Evolutionary conservation across 495 filamentous ascomycete species (phyloP), one percentile per base, ranked within the genome.

Genomic region (Mycothermus thermophilus): DNA sequence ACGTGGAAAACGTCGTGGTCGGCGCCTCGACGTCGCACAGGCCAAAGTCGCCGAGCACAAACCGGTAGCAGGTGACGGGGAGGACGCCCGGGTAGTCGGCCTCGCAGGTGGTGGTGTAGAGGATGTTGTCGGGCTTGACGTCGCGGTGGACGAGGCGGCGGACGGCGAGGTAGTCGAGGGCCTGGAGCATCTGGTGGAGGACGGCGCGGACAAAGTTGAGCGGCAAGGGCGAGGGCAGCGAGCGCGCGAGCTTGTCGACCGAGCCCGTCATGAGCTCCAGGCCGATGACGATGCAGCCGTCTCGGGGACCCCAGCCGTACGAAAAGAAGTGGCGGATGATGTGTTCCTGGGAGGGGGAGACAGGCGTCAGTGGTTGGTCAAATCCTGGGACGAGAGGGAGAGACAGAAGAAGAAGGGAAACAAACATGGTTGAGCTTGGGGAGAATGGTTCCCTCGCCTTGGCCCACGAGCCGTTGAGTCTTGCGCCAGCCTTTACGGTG

Each of bases 81-180:
- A 39, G 5, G 10, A 2, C 15, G 23, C n/a, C 17, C 24, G 11
- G 13, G 14, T 12, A 22, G 24, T 29, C 18, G 47, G 24, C 42
- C 50, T 5, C 30, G 9, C 19, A 10, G 17, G 5, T 17, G 18
- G 13, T 16, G 7, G n/a, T 27, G 30, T 37, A 42, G 6, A 42
- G 29, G 28, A 42, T 42, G 30, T 42, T 42, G 3, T 42, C 29
- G 3, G 40, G 40, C 18, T 42, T 42, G 6, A 42, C 10, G 24
- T 42, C 40, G 17, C 40, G 34, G 27, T 42, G 34, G 13, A 42
- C 29, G 11, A 24, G 10, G 9, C 27, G 26, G 10, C 13, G 40
- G 3, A 0, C 2, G 24, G 17, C 2, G 34, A 42, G 40, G 34
- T 33, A 37, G 24, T 16, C 34, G 23, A 42, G 40, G 13, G 34